These are phyloP conservation scores for Diplodia sapinea DNA, from an alignment of 2,329 filamentous ascomycete genomes.

Conservation along the genomic window DNA sequence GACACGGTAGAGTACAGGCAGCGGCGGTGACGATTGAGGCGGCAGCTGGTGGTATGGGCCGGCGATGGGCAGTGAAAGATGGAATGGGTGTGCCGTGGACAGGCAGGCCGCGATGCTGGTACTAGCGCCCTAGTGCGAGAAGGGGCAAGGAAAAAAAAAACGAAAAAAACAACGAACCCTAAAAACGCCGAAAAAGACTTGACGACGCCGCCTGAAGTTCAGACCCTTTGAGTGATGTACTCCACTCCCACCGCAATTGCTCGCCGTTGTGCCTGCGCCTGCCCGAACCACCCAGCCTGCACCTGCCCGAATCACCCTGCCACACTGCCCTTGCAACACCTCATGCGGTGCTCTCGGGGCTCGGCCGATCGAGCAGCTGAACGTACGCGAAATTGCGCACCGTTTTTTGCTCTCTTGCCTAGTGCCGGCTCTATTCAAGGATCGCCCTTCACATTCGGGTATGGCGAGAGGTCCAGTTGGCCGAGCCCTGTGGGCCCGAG, in stretches of 20 bases:
- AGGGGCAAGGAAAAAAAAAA: background rate
- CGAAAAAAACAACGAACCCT: too few relatives aligned
- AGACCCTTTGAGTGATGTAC: conserved; percentile 14
- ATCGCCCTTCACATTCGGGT: background rate
- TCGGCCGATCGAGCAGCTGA: conserved; percentile 18
- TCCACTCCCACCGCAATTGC: conserved; percentile 5
- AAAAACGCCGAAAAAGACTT: too few relatives aligned
- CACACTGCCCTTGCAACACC: background rate
- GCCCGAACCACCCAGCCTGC: background rate
- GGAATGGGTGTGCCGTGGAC: background rate
- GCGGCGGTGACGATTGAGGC: background rate
- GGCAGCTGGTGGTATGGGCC: background rate
- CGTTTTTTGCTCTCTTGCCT: background rate
- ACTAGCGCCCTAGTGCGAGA: too few relatives aligned
- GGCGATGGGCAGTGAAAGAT: too few relatives aligned
- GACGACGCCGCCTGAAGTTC: background rate
- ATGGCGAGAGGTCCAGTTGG: background rate
- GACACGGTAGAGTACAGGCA: background rate
- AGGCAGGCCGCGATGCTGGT: background rate
- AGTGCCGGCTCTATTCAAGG: background rate
- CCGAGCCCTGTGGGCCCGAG: background rate
- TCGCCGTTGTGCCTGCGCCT: background rate
- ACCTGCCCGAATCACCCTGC: background rate
- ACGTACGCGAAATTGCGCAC: conserved; percentile 9
- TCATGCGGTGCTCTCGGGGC: background rate